Evolutionary conservation across 306 rosid genomes (phyloP).

Genomic region (Carpinus viminea): DNA sequence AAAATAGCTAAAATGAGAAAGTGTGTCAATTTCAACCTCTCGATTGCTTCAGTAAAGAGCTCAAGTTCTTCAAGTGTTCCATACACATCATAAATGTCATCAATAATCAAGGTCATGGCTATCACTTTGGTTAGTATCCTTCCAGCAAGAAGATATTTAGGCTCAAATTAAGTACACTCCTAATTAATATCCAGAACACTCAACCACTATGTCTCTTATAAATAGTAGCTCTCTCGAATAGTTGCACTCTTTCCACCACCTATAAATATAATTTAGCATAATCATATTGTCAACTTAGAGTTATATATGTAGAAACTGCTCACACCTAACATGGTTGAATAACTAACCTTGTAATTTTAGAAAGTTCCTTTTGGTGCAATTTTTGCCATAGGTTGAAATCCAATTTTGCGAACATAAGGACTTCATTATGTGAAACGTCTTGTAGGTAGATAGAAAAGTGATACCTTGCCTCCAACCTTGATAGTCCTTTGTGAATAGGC

Average conservation of each 20-base stretch:
- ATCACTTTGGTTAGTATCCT: constrained; percentile 26
- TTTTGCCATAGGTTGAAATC: constrained; percentile 33
- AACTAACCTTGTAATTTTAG: constrained; percentile 12
- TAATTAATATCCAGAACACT: constrained; percentile 12
- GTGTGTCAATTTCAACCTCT: constrained; percentile 30
- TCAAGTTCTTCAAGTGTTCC: constrained; percentile 56
- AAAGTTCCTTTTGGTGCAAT: constrained; percentile 25
- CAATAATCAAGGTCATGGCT: constrained; percentile 15
- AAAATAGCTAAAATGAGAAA: neutral
- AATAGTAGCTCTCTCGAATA: constrained; percentile 29
- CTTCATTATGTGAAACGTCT: constrained; percentile 1
- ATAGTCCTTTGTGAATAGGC: constrained; percentile 16
- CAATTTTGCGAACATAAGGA: constrained; percentile 20
- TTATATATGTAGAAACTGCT: neutral
- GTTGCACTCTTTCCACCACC: constrained; percentile 49
- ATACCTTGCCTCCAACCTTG: constrained; percentile 19
- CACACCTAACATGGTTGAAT: neutral
- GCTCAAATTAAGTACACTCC: constrained; percentile 25
- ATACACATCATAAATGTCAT: constrained; percentile 49
- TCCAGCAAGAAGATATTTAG: constrained; percentile 28
- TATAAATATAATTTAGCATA: neutral
- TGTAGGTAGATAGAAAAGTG: constrained; percentile 20
- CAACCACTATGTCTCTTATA: constrained; percentile 38
- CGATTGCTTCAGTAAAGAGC: constrained; percentile 39
- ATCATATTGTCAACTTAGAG: neutral